Evolutionary conservation across 768 basidiomycete species (phyloP).

Genomic region (Boletus speciosus): DNA sequence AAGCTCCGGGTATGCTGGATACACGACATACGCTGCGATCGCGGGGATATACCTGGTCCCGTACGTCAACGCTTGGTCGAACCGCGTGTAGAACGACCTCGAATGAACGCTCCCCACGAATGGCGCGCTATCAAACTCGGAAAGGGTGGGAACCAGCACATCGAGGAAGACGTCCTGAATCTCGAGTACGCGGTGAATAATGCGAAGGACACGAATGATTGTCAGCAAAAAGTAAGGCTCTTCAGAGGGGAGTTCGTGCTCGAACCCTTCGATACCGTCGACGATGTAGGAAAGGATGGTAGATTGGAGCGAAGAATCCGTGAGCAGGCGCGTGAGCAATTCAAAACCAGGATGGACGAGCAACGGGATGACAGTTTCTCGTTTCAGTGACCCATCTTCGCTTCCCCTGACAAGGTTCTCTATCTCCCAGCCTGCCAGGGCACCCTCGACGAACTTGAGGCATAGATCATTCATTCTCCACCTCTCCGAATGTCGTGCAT

Average conservation of each 20-base stretch:
- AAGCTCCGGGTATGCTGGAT: conserved; percentile 68
- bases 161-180: conserved; percentile 89
- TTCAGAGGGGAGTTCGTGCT: conserved; percentile 63
- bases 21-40: conserved; percentile 73
- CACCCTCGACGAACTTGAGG: conserved; percentile 80
- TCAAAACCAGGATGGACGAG: conserved; percentile 86
- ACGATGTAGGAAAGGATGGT: conserved; percentile 76
- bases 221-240: conserved; percentile 71
- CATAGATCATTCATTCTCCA: conserved; percentile 88
- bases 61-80: conserved; percentile 74
- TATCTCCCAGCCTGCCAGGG: conserved; percentile 77
- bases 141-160: conserved; percentile 73
- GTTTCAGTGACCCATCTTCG: conserved; percentile 50
- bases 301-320: conserved; percentile 65
- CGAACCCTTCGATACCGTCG: conserved; percentile 75
- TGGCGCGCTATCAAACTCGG: conserved; percentile 56
- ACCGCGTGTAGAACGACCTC: conserved; percentile 65
- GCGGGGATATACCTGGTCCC: conserved; percentile 71
- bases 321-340: conserved; percentile 74
- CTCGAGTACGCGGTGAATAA: conserved; percentile 76
- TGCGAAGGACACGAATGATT: conserved; percentile 77
- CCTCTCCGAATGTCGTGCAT: conserved; percentile 66
- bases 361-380: conserved; percentile 52
- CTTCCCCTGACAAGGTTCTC: conserved; percentile 60
- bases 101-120: conserved; percentile 55